Evolutionary conservation across 768 basidiomycete genomes (phyloP).

Genomic region (Psilocybe cubensis): DNA sequence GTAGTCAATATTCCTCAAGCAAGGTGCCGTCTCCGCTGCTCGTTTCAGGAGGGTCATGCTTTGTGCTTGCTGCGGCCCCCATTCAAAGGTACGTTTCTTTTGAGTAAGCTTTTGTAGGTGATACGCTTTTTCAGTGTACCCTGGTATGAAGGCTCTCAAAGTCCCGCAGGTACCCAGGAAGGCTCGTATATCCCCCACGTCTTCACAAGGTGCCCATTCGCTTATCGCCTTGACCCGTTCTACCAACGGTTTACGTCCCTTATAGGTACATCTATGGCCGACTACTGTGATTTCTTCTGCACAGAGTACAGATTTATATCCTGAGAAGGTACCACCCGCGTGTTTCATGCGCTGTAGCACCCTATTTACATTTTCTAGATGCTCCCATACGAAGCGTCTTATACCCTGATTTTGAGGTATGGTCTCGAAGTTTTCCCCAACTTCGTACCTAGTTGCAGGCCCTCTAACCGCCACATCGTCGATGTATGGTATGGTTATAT

Average conservation of each 20-base stretch:
- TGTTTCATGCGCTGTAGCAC: conserved; percentile 30
- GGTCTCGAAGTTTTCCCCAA: conserved; percentile 29
- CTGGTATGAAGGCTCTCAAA: conserved; percentile 24
- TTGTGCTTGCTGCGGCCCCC: conserved; percentile 19
- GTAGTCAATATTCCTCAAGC: conserved; percentile 31
- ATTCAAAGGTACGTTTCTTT: conserved; percentile 19
- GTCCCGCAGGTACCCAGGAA: conserved; percentile 32
- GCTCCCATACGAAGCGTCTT: too few species aligned
- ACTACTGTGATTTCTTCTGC: conserved; percentile 7
- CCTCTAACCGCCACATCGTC: conserved; percentile 29
- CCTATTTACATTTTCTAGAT: conserved; percentile 34
- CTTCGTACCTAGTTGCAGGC: conserved; percentile 22
- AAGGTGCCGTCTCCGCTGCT: too few species aligned
- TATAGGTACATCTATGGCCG: conserved; percentile 8
- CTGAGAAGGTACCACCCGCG: conserved; percentile 10
- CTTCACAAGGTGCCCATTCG: conserved; percentile 25
- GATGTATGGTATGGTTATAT: conserved; percentile 21
- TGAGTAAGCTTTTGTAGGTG: conserved; percentile 22
- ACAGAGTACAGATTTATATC: too few species aligned
- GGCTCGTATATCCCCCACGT: conserved; percentile 20
- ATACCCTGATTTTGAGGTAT: conserved; percentile 37
- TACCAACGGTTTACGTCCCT: conserved; percentile 29
- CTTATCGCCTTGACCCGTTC: conserved; percentile 15
- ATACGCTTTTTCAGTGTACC: conserved; percentile 19
- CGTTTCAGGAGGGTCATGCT: conserved; percentile 20